Percentiles rank a stretch among this genome's conserved stretches.
phyloP scores from a whole-genome alignment of 2,329 filamentous ascomycete species.

The Paracorniculantispora psalliotae region DNA sequence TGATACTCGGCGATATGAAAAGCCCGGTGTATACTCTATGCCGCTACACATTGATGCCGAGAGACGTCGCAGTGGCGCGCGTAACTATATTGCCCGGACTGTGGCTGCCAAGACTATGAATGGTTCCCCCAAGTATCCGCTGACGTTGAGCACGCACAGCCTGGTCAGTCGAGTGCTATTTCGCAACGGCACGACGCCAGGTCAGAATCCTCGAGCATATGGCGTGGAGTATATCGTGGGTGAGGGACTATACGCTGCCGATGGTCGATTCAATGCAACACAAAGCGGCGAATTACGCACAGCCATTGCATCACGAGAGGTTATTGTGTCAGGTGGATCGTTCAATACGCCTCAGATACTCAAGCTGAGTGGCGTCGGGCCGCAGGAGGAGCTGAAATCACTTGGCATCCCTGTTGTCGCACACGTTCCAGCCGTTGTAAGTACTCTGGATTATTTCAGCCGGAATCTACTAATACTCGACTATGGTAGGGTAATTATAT shows the following conservation, averaged over 20 bases:
- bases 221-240: slow-evolving; percentile 34
- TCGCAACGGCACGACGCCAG: slow-evolving; percentile 29
- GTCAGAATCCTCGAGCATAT: slow-evolving; percentile 25
- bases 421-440: slow-evolving; percentile 41
- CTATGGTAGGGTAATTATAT: slow-evolving; percentile 18
- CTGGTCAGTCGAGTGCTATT: slow-evolving; percentile 35
- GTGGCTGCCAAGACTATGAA: slow-evolving; percentile 38
- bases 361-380: slow-evolving; percentile 45
- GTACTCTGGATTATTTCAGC: not conserved
- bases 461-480: not conserved
- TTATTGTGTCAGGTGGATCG: slow-evolving; percentile 20
- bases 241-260: slow-evolving; percentile 37
- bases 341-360: slow-evolving; percentile 37
- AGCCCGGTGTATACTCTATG: slow-evolving; percentile 25
- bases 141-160: slow-evolving; percentile 34
- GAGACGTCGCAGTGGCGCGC: slow-evolving; percentile 14
- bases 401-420: slow-evolving; percentile 37
- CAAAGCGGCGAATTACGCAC: slow-evolving; percentile 11
- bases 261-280: slow-evolving; percentile 21
- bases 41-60: slow-evolving; percentile 22
- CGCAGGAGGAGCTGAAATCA: slow-evolving; percentile 31
- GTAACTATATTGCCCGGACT: slow-evolving; percentile 17
- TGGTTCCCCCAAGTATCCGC: slow-evolving; percentile 39
- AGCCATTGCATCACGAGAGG: slow-evolving; percentile 18
- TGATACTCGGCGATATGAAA: slow-evolving; percentile 23